Conservation (phyloP, 2,329 filamentous ascomycete genomes). For the Rutstroemia sp. region DNA sequence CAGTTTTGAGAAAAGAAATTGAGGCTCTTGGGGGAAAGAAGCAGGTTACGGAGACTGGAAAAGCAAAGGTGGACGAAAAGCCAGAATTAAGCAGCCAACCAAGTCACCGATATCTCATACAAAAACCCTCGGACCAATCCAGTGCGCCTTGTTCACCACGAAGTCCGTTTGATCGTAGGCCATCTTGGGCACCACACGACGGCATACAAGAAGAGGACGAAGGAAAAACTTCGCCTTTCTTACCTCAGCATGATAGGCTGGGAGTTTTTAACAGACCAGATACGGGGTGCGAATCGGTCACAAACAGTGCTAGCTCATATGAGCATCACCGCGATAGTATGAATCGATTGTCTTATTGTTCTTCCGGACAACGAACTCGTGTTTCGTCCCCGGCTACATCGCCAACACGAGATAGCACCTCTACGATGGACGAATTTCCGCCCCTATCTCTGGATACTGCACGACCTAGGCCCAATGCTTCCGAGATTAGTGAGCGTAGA, state of each 20-base stretch:
- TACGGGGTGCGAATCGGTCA: conserved; percentile 47
- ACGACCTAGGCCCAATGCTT: conserved; percentile 22
- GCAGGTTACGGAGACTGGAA: conserved; percentile 51
- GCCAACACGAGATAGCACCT: conserved; percentile 46
- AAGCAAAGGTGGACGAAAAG: conserved; percentile 38
- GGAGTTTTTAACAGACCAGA: conserved; percentile 11
- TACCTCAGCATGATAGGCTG: too few species aligned
- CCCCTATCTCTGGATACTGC: conserved; percentile 15
- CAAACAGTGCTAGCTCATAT: conserved; percentile 50
- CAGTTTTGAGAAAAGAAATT: conserved; percentile 60
- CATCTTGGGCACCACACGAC: background rate
- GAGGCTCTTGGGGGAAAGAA: conserved; percentile 62
- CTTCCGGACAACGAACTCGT: conserved; percentile 52
- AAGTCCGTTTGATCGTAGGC: conserved; percentile 11
- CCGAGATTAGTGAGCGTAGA: conserved; percentile 24
- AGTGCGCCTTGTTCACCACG: conserved; percentile 18
- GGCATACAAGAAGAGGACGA: background rate
- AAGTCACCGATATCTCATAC: conserved; percentile 23
- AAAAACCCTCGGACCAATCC: conserved; percentile 17
- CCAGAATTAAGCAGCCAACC: conserved; percentile 23
- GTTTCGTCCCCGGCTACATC: conserved; percentile 53
- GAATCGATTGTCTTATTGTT: conserved; percentile 51
- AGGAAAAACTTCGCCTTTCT: conserved; percentile 5
- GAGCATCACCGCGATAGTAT: conserved; percentile 49
- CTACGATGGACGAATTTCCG: conserved; percentile 28